A percentile compares a stretch with the other conserved stretches of the same genome.
Evolutionary conservation across 106 monocot genomes (phyloP).

Genomic region (Platanthera zijinensis): DNA sequence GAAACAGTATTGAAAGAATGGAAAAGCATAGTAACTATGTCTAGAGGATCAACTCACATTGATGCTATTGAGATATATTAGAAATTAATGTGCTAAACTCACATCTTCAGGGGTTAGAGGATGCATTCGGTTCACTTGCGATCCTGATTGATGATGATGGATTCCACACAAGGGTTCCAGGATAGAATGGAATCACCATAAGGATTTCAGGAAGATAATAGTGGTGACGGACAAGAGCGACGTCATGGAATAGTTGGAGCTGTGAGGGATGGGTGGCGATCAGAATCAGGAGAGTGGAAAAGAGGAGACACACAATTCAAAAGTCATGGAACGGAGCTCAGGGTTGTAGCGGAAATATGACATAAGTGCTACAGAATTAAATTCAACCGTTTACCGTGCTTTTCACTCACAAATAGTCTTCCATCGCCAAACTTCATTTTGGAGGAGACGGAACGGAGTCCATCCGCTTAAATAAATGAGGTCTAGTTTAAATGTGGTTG

Average conservation of each 20-base stretch:
- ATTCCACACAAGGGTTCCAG: slow-evolving; percentile 2
- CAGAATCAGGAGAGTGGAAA: no score
- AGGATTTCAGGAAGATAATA: slow-evolving; percentile 14
- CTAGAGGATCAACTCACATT: slow-evolving; percentile 39
- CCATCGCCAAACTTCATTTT: no score
- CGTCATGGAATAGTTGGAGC: slow-evolving; percentile 13
- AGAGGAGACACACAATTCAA: no score
- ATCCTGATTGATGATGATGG: slow-evolving; percentile 11
- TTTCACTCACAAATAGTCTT: no score
- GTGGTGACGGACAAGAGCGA: slow-evolving; percentile 27
- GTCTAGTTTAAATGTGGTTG: no score
- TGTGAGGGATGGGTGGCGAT: not conserved
- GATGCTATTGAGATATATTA: slow-evolving; percentile 73
- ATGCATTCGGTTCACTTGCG: slow-evolving; percentile 3
- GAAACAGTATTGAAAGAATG: not conserved
- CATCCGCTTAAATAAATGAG: no score
- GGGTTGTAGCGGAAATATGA: no score
- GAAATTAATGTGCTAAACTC: not conserved
- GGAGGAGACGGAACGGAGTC: no score
- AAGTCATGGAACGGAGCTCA: no score
- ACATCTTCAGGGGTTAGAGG: not conserved
- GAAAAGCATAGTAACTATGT: not conserved
- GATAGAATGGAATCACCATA: slow-evolving; percentile 2
- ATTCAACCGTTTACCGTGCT: no score
- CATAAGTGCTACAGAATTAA: no score